Evolutionary conservation across 768 basidiomycete species (phyloP).

Genomic region (Amanita phalloides): DNA sequence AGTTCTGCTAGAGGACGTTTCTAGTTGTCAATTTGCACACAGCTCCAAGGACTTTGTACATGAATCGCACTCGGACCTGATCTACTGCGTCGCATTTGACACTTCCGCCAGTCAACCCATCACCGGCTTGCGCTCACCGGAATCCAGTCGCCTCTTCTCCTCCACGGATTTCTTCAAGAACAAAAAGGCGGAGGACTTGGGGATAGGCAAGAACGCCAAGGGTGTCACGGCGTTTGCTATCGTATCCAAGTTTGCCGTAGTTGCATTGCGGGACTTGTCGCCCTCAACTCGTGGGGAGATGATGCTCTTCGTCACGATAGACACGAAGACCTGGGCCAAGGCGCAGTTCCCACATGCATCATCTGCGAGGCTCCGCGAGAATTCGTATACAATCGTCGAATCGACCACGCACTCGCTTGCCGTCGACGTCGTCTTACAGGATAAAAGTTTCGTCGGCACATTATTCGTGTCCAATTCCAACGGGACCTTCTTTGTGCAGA

Average conservation of each 20-base stretch:
- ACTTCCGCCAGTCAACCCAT: constrained; percentile 23
- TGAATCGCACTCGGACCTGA: constrained; percentile 58
- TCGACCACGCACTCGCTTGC: constrained; percentile 88
- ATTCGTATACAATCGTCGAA: constrained; percentile 94
- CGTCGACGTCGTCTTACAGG: constrained; percentile 82
- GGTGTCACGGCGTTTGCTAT: constrained; percentile 93
- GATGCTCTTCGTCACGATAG: constrained; percentile 78
- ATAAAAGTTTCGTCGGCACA: constrained; percentile 64
- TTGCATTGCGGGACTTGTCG: constrained; percentile 68
- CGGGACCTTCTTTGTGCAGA: constrained; percentile 90
- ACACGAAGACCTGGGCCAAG: constrained; percentile 77
- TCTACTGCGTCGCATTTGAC: constrained; percentile 90
- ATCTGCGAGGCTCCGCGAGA: constrained; percentile 69
- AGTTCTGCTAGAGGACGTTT: constrained; percentile 57
- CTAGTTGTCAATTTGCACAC: constrained; percentile 84
- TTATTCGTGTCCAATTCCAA: constrained; percentile 94
- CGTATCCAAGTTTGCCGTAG: constrained; percentile 87
- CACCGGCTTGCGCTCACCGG: constrained; percentile 37
- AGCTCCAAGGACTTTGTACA: constrained; percentile 77
- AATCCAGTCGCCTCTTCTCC: constrained; percentile 67
- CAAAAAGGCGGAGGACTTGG: constrained; percentile 69
- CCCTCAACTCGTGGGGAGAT: constrained; percentile 53
- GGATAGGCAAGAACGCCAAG: constrained; percentile 73
- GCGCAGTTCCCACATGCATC: constrained; percentile 91
- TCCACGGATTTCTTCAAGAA: constrained; percentile 78